These are phyloP conservation scores for Heritiera fomes DNA, from an alignment of 345 rosid genomes.

Conservation along the genomic window DNA sequence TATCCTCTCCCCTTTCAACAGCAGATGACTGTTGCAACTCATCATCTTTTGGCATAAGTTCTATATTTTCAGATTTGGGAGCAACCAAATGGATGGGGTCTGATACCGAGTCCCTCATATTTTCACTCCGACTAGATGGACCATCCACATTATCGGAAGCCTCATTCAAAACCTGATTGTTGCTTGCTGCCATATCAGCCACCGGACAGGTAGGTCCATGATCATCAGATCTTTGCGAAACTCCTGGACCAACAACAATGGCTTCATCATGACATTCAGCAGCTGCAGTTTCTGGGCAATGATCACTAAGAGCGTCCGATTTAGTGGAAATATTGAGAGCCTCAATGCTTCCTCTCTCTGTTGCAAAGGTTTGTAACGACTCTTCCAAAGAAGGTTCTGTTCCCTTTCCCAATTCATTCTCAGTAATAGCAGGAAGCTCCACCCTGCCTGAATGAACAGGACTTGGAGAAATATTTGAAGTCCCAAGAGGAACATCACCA, in stretches of 20 bases:
- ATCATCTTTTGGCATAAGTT: slow-evolving; percentile 21
- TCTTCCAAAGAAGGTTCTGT: not conserved
- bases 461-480: not conserved
- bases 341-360: not conserved
- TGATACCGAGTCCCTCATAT: slow-evolving; percentile 14
- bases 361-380: not conserved
- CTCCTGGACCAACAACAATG: slow-evolving; percentile 10
- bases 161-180: slow-evolving; percentile 8
- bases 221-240: slow-evolving; percentile 7
- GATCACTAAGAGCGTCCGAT: not conserved
- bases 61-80: slow-evolving; percentile 17
- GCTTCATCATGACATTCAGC: slow-evolving; percentile 22
- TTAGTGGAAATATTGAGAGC: not conserved
- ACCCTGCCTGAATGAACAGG: not conserved
- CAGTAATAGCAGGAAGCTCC: not conserved
- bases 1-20: slow-evolving; percentile 19
- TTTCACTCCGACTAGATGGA: slow-evolving; percentile 15
- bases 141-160: slow-evolving; percentile 23
- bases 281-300: slow-evolving; percentile 2
- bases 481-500: slow-evolving; percentile 1
- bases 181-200: slow-evolving; percentile 17
- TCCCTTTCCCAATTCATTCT: not conserved
- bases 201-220: slow-evolving; percentile 18
- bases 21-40: slow-evolving; percentile 9
- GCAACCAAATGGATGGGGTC: slow-evolving; percentile 16